Base-by-base conservation (phyloP, 495 filamentous ascomycete genomes). In the Lepidopterella palustris region DNA sequence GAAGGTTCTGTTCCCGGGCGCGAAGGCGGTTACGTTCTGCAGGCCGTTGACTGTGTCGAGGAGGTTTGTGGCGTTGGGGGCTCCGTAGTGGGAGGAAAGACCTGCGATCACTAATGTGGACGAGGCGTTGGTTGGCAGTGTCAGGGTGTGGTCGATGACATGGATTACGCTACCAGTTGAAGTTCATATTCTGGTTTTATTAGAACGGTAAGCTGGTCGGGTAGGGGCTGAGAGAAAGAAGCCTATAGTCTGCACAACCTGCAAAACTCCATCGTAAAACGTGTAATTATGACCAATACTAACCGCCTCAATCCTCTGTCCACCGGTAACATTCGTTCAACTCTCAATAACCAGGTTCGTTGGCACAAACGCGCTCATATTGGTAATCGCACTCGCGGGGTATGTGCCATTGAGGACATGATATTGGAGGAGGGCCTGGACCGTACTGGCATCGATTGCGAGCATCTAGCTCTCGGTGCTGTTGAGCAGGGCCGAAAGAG, bases 81-180 rank as follows among this genome's bases (percentile, higher is more conserved):
- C 84, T n/a, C 82, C 84, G 35, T 73, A 71, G 15, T 80, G 68
- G 8, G 81, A 76, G 10, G 82, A 87, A 5, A 87, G 76, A 51
- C 82, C 80, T 20, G 73, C 74, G 4, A 72, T 73, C 0, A 65
- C 49, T 13, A 82, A 74, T 6, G 83, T 84, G 20, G 70, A 67
- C 15, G 74, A 72, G 48, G 85, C 58, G 58, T 78, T 79, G 42
- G 70, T 40, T 0, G 87, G 87, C 29, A 87, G 70, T 20, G 74
- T 73, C 6, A 88, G 75, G 45, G 83, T 71, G 5, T 61, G 69
- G 69, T 88, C 80, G 64, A 90, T 80, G 45, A 89, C 71, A 68
- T 90, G 86, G 28, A 88, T 73, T 1, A 84, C 77, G 35, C 87
- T 87, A 18, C 82, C 79, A 31, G 74, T n/a, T 77, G 72, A 87